These are phyloP conservation scores for Aspergillus fischeri DNA, from an alignment of 2,329 filamentous ascomycete species.

Conservation along the genomic window DNA sequence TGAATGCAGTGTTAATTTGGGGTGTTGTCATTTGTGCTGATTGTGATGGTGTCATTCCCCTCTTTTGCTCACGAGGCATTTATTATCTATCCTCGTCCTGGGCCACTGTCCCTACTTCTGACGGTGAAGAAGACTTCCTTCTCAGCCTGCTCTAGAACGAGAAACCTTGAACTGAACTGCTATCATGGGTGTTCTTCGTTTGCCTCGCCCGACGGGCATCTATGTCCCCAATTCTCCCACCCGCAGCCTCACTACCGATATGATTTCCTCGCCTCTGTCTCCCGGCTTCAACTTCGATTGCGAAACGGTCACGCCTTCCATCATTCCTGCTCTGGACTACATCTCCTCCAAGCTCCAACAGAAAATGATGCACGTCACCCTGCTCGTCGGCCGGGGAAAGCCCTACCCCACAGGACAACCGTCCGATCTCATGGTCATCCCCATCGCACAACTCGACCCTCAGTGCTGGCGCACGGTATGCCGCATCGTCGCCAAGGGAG, in stretches of 20 bases:
- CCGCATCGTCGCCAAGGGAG: slow-evolving; percentile 33
- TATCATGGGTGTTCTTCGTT: slow-evolving; percentile 34
- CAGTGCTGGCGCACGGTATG: slow-evolving; percentile 28
- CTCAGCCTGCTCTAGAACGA: not conserved
- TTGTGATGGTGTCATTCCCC: not conserved
- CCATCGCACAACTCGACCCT: slow-evolving; percentile 30
- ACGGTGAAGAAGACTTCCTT: not conserved
- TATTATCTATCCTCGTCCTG: not conserved
- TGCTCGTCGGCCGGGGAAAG: slow-evolving; percentile 38
- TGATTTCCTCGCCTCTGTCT: slow-evolving; percentile 41
- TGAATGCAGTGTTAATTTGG: slow-evolving; percentile 1
- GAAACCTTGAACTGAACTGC: not conserved
- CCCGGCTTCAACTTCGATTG: slow-evolving; percentile 36
- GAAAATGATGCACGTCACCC: slow-evolving; percentile 36
- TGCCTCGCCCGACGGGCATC: slow-evolving; percentile 33
- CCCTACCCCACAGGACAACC: slow-evolving; percentile 36
- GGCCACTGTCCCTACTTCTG: not conserved
- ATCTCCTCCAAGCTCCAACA: slow-evolving; percentile 39
- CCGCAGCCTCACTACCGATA: slow-evolving; percentile 35
- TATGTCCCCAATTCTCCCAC: slow-evolving; percentile 33
- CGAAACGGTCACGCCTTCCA: slow-evolving; percentile 32
- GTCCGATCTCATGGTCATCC: slow-evolving; percentile 37
- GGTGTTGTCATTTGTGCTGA: not conserved
- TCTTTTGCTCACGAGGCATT: not conserved
- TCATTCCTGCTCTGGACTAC: slow-evolving; percentile 39